phyloP scores from a whole-genome alignment of 768 basidiomycete species.

The Leccinellum luteum region DNA sequence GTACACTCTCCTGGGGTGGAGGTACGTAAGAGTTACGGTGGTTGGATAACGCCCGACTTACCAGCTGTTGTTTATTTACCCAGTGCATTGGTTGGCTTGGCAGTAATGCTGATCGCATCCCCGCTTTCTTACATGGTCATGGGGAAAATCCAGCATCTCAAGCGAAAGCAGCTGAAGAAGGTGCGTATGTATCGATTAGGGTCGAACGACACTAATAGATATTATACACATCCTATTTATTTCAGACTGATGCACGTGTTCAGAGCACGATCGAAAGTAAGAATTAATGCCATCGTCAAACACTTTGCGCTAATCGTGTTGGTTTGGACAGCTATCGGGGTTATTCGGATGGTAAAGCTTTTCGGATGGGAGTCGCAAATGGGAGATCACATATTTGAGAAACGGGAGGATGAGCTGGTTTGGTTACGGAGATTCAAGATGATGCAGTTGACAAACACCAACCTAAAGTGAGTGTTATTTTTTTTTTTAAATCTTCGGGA shows the following conservation, averaged over 20 bases:
- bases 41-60: not conserved
- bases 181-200: not conserved
- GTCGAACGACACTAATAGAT: not conserved
- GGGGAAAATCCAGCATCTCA: not conserved
- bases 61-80: too few relatives aligned
- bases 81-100: constrained; percentile 1
- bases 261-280: not conserved
- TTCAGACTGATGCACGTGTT: not conserved
- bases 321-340: not conserved
- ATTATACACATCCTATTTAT: not conserved
- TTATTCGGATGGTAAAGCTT: constrained; percentile 3
- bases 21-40: not conserved
- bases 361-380: constrained; percentile 3
- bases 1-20: constrained; percentile 4
- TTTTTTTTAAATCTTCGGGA: not conserved
- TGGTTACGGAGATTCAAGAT: not conserved
- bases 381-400: not conserved
- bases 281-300: not conserved
- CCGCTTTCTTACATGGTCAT: not conserved
- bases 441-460: not conserved
- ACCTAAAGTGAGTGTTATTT: not conserved
- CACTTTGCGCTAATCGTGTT: not conserved
- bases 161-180: constrained; percentile 1
- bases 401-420: constrained; percentile 1
- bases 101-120: not conserved